phyloP scores from a whole-genome alignment of 2,329 filamentous ascomycete genomes.

The Eurotiales sp. region DNA sequence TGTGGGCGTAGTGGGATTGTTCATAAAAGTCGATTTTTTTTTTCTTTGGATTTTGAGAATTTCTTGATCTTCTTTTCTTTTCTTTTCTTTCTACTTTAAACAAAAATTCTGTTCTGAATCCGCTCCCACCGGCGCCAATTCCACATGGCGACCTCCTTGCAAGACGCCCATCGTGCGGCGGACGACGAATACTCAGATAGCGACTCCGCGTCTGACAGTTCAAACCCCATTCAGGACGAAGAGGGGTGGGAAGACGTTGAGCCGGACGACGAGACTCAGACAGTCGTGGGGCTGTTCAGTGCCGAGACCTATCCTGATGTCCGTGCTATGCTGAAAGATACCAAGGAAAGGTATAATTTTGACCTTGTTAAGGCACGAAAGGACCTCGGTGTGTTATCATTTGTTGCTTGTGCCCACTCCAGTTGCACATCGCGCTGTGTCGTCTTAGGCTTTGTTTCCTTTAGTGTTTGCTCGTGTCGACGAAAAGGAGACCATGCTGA shows the following conservation, averaged over 20 bases:
- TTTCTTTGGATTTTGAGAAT: not conserved
- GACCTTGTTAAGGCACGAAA: constrained; percentile 62
- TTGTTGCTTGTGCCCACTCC: constrained; percentile 7
- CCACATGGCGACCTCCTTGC: constrained; percentile 14
- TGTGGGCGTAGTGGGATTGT: too few relatives aligned
- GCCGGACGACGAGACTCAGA: constrained; percentile 59
- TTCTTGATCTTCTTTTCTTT: too few relatives aligned
- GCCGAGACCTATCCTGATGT: constrained; percentile 63
- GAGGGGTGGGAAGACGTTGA: constrained; percentile 59
- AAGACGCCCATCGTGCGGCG: constrained; percentile 1
- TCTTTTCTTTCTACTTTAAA: too few relatives aligned
- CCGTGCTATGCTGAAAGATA: constrained; percentile 63
- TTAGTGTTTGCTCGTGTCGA: not conserved
- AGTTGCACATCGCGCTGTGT: constrained; percentile 4
- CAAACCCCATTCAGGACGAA: constrained; percentile 47
- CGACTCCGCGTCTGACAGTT: constrained; percentile 25
- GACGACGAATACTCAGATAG: constrained; percentile 19
- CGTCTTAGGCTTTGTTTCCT: constrained; percentile 12
- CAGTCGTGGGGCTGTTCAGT: constrained; percentile 66
- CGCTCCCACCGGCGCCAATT: too few relatives aligned
- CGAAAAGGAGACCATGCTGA: constrained; percentile 17
- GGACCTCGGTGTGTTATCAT: constrained; percentile 41
- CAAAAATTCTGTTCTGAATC: too few relatives aligned
- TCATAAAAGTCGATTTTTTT: not conserved
- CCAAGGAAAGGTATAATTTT: constrained; percentile 62